Evolutionary conservation across 768 basidiomycete genomes (phyloP).

Genomic region (Tylopilus sp.): DNA sequence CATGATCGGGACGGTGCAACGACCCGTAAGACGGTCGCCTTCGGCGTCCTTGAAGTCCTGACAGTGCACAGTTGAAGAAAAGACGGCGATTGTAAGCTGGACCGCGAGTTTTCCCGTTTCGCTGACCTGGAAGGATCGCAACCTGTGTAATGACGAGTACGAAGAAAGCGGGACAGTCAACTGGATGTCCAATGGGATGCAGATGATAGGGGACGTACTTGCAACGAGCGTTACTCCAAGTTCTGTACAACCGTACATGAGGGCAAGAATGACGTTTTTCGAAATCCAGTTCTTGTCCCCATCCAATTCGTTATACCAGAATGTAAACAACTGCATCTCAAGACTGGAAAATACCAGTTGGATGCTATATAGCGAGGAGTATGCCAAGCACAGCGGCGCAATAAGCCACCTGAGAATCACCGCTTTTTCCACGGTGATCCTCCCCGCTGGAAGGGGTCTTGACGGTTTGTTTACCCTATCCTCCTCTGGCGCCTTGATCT

Average conservation of each 20-base stretch:
- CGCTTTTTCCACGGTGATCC: constrained; percentile 36
- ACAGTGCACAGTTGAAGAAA: constrained; percentile 46
- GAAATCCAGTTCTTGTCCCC: constrained; percentile 38
- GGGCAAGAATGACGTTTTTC: constrained; percentile 38
- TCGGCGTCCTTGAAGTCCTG: constrained; percentile 46
- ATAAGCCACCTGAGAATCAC: constrained; percentile 36
- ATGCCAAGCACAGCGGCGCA: constrained; percentile 33
- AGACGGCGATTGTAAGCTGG: constrained; percentile 35
- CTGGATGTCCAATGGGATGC: background rate
- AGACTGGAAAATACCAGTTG: constrained; percentile 33
- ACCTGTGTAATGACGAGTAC: too few species aligned
- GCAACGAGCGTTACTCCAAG: constrained; percentile 38
- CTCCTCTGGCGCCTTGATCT: constrained; percentile 40
- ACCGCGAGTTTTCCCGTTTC: constrained; percentile 30
- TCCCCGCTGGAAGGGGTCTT: constrained; percentile 43
- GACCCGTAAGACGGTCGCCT: constrained; percentile 37
- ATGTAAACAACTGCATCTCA: constrained; percentile 30
- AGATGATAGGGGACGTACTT: constrained; percentile 20
- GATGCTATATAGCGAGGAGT: constrained; percentile 32
- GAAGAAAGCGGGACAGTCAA: background rate
- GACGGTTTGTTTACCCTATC: constrained; percentile 44
- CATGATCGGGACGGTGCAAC: constrained; percentile 43
- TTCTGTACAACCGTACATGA: constrained; percentile 39
- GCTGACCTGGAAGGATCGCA: constrained; percentile 23
- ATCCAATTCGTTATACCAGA: constrained; percentile 39